Conservation (phyloP, 1,139 yeast genomes). For the Suhomyces anneliseae region DNA sequence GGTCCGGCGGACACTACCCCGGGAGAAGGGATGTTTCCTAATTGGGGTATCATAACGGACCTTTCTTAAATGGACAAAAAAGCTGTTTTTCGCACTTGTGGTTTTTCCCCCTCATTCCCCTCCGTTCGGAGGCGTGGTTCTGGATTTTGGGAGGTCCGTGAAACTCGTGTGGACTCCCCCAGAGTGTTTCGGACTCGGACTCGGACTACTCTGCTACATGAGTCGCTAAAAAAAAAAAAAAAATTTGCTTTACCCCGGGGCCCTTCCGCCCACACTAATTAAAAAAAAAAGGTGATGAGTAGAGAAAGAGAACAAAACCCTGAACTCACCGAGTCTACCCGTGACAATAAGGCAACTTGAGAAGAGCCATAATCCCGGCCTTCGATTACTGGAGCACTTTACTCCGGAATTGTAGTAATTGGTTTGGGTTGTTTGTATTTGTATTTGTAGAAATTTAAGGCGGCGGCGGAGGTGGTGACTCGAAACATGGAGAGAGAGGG, state of each 20-base stretch:
- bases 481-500: too few species aligned
- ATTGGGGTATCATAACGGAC: conserved; percentile 1
- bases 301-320: too few species aligned
- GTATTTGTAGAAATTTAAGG: too few species aligned
- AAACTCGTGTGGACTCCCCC: background rate
- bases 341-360: too few species aligned
- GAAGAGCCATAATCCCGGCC: too few species aligned
- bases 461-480: too few species aligned
- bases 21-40: conserved; percentile 10
- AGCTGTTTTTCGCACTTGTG: background rate
- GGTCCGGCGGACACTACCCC: conserved; percentile 4
- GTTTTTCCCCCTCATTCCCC: background rate
- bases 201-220: conserved; percentile 8
- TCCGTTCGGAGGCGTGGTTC: background rate
- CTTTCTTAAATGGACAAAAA: background rate
- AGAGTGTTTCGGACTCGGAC: conserved; percentile 11
- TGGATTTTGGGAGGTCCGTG: background rate
- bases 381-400: too few species aligned
- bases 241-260: conserved; percentile 2
- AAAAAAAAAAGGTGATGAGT: too few species aligned
- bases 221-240: conserved; percentile 4
- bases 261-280: background rate
- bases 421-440: too few species aligned
- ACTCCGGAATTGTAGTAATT: too few species aligned
- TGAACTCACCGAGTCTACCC: too few species aligned